Conservation (phyloP, 202 grass and related monocot genomes). For the Musa balbisiana region DNA sequence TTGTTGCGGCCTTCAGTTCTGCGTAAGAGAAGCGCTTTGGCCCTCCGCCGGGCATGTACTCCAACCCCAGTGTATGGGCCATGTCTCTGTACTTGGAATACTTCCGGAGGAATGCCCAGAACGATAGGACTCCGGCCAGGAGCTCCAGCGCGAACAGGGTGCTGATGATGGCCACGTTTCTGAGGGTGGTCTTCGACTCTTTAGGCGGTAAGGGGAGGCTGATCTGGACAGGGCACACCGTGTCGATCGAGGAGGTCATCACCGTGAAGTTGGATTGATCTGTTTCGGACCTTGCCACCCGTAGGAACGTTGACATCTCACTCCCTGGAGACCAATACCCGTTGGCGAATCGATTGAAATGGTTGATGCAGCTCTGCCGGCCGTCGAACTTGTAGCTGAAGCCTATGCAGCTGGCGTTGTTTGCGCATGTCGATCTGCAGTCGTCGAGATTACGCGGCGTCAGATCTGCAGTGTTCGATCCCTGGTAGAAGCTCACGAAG, state of each 20-base stretch:
- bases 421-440: constrained; percentile 6
- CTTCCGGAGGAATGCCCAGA: constrained; percentile 93
- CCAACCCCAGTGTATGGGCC: constrained; percentile 74
- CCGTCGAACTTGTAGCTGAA: constrained; percentile 77
- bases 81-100: constrained; percentile 97
- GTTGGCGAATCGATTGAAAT: constrained; percentile 20
- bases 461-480: fast-evolving
- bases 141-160: constrained; percentile 68
- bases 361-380: constrained; percentile 34
- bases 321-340: constrained; percentile 73
- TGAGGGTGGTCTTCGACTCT: constrained; percentile 19
- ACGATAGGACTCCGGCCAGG: constrained; percentile 59
- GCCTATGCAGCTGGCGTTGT: constrained; percentile 29
- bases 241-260: constrained; percentile 67
- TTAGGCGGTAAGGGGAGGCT: constrained; percentile 51
- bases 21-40: constrained; percentile 75
- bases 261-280: constrained; percentile 49
- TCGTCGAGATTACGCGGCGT: constrained; percentile 26
- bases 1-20: constrained; percentile 80
- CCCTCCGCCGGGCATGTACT: constrained; percentile 73
- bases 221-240: constrained; percentile 53
- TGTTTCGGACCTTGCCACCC: constrained; percentile 28
- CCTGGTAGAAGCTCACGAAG: constrained; percentile 44
- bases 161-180: constrained; percentile 63
- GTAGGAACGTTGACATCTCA: constrained; percentile 51